Base-by-base conservation (phyloP, 495 filamentous ascomycete genomes). In the Podospora bellae-mahoneyi region DNA sequence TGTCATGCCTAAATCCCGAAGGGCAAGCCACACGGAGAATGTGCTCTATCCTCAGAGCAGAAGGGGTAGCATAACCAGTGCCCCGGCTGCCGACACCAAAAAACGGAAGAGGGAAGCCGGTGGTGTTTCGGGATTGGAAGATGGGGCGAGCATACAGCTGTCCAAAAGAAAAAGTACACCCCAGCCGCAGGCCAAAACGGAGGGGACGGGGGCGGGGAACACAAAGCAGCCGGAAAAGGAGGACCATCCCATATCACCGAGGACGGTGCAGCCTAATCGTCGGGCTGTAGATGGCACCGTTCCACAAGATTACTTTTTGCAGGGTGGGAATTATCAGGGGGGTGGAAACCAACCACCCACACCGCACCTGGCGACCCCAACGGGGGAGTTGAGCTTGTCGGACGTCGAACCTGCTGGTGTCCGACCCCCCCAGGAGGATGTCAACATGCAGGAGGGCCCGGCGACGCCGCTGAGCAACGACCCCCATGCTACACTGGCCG, bases 101-200 rank as follows among this genome's bases (percentile, higher is more conserved):
- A 82, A 82, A 65, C 80, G 79, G 44, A 82, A 82, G 66, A 76
- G 79, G 10, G 55, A 57, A 60, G 58, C 13, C 19, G 9, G 5
- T 6, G 58, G 23, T 23, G 23, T 0, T 20, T 9, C 20, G 19
- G n/a, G 27, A 20, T 9, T 26, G 15, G 58, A 27, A 27, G 58
- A 60, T 26, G 69, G 73, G 23, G 28, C 67, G 56, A 68, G 55
- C 15, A 70, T 26, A 48, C 62, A 56, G n/a, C 44, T 53, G 55
- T 23, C 65, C 5, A 67, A 63, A 54, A 56, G 70, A 13, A 65
- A 67, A 32, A 65, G 54, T 5, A 70, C 67, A 20, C 54, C 69
- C 0, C 71, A 69, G 9, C 9, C 44, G 3, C 60, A 39, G n/a
- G 23, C 48, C 26, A 62, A 9, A 48, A n/a, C 27, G 23, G 23